These are phyloP conservation scores for Penicillium chermesinum DNA, from an alignment of 495 filamentous ascomycete genomes.

Conservation along the genomic window DNA sequence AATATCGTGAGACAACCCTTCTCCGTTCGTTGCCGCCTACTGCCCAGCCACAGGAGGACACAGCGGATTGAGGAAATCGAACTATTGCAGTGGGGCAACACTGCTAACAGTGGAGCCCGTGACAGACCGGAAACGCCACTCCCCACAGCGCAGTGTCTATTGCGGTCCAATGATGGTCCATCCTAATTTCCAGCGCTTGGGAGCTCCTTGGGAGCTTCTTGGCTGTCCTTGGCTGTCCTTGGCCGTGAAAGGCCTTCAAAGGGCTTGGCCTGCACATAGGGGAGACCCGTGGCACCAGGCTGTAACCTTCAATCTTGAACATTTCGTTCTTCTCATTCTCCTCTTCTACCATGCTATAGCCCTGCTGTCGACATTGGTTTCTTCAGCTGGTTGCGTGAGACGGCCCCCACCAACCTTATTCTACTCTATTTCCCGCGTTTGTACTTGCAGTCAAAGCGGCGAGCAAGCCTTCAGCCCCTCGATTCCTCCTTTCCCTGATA, in stretches of 20 bases:
- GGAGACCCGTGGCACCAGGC: too few relatives aligned
- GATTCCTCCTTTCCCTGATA: background rate
- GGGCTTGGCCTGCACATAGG: too few relatives aligned
- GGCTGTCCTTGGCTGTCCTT: background rate
- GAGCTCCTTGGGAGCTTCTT: background rate
- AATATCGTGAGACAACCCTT: too few relatives aligned
- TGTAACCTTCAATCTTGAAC: too few relatives aligned
- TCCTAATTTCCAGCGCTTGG: conserved; percentile 3
- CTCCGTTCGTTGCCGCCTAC: too few relatives aligned
- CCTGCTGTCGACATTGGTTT: background rate
- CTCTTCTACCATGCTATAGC: background rate
- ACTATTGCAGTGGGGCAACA: background rate
- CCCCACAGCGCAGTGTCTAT: conserved; percentile 2
- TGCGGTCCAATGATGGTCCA: background rate
- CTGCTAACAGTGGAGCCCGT: background rate
- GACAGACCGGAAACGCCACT: background rate
- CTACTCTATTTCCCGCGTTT: background rate
- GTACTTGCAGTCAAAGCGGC: too few relatives aligned
- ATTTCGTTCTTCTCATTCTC: background rate
- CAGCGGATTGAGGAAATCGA: too few relatives aligned
- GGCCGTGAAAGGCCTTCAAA: background rate
- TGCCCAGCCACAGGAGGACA: too few relatives aligned
- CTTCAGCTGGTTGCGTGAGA: background rate
- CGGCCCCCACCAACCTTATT: background rate
- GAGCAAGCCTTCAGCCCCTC: background rate